These are phyloP conservation scores for Podila horticola DNA, from an alignment of 192 early-diverging fungal species.

Conservation along the genomic window DNA sequence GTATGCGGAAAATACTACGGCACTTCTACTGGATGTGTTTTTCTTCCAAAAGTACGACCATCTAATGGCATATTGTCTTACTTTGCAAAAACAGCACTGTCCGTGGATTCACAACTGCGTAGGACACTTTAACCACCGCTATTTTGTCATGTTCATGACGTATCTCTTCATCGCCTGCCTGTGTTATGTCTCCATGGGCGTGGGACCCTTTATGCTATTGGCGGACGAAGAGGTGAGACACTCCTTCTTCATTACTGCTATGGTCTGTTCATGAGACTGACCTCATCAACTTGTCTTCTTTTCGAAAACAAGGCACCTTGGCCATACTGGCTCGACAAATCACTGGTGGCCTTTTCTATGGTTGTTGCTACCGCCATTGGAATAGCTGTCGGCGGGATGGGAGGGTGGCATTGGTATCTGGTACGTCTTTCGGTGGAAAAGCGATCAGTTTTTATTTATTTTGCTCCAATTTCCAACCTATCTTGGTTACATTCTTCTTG, in stretches of 20 bases:
- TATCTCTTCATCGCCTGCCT: constrained; percentile 54
- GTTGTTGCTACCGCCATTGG: constrained; percentile 8
- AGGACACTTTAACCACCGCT: constrained; percentile 77
- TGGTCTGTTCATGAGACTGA: background rate
- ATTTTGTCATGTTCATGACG: constrained; percentile 77
- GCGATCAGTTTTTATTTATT: too few relatives aligned
- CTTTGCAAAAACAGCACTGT: constrained; percentile 54
- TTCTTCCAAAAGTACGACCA: too few relatives aligned
- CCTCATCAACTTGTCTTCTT: background rate
- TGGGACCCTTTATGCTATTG: constrained; percentile 55
- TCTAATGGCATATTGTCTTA: background rate
- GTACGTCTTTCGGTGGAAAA: constrained; percentile 22
- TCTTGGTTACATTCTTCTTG: background rate
- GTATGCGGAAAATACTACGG: constrained; percentile 3
- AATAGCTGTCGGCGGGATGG: constrained; percentile 48
- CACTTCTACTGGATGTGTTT: too few relatives aligned
- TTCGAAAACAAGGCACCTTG: constrained; percentile 2
- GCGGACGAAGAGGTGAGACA: constrained; percentile 39
- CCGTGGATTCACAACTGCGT: constrained; percentile 86
- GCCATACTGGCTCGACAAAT: constrained; percentile 14
- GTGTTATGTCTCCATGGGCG: constrained; percentile 55
- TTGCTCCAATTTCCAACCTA: background rate
- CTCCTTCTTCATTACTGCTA: background rate
- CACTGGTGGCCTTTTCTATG: constrained; percentile 15
- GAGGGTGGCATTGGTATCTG: constrained; percentile 65